Conservation (phyloP, 768 basidiomycete genomes). For the Asterophora lycoperdoides region DNA sequence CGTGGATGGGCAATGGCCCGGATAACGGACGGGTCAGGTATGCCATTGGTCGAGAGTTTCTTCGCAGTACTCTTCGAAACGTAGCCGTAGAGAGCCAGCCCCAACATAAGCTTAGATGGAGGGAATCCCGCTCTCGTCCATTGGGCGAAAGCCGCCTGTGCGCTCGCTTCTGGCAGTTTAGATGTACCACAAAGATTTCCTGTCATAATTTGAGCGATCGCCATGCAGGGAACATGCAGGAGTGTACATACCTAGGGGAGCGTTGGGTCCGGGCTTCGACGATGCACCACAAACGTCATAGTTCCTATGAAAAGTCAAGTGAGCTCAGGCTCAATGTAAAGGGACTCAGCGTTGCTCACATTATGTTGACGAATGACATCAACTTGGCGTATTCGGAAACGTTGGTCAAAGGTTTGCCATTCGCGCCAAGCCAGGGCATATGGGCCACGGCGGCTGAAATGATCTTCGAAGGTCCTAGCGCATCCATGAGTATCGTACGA, state of each 20-base stretch:
- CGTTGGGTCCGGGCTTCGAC: constrained; percentile 67
- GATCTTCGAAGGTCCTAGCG: constrained; percentile 50
- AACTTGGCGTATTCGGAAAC: constrained; percentile 59
- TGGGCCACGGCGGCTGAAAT: constrained; percentile 69
- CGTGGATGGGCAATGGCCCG: constrained; percentile 34
- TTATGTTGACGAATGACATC: constrained; percentile 65
- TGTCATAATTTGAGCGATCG: constrained; percentile 2
- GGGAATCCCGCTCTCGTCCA: constrained; percentile 71
- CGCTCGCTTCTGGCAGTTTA: constrained; percentile 57
- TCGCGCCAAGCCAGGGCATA: constrained; percentile 60
- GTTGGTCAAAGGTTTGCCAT: constrained; percentile 57
- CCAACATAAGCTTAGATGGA: constrained; percentile 61
- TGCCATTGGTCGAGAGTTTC: constrained; percentile 26
- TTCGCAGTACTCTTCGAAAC: constrained; percentile 43
- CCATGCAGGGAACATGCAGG: neutral
- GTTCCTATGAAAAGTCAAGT: constrained; percentile 43
- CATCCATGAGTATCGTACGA: constrained; percentile 6
- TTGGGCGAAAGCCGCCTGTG: constrained; percentile 53
- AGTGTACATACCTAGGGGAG: constrained; percentile 52
- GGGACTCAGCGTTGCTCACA: constrained; percentile 30
- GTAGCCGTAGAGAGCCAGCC: constrained; percentile 68
- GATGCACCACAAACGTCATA: constrained; percentile 68
- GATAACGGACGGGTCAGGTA: constrained; percentile 7
- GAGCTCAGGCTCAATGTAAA: constrained; percentile 16
- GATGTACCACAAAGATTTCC: constrained; percentile 60